Conservation (phyloP, 257 asterid species). For the Jacaranda copaia region DNA sequence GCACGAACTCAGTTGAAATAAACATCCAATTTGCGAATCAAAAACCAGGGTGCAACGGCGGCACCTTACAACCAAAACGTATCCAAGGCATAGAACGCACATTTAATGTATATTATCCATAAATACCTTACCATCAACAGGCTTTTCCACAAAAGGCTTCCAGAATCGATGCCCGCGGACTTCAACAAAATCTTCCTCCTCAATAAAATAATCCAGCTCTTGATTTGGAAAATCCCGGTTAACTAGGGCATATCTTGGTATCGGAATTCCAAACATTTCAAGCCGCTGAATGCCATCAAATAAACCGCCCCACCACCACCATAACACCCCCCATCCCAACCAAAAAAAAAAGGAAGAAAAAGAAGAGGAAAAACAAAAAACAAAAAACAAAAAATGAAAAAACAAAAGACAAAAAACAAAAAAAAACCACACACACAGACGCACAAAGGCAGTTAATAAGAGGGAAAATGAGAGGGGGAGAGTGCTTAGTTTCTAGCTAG, state of each 20-base stretch:
- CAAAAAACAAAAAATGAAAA: too few species aligned
- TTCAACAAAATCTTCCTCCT: slow-evolving; percentile 98
- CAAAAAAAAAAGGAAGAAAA: too few species aligned
- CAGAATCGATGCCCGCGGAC: slow-evolving; percentile 93
- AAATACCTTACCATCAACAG: slow-evolving; percentile 76
- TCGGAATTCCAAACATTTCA: slow-evolving; percentile 89
- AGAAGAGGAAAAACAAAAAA: too few species aligned
- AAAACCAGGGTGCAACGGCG: slow-evolving; percentile 24
- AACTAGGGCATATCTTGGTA: slow-evolving; percentile 95
- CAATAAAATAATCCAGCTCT: slow-evolving; percentile 89
- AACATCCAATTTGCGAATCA: background rate
- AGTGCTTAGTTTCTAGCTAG: slow-evolving; percentile 1
- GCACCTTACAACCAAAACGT: slow-evolving; percentile 6
- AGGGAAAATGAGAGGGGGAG: background rate
- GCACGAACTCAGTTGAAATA: background rate
- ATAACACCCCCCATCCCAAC: background rate
- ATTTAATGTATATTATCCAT: background rate
- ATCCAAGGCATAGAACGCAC: slow-evolving; percentile 15
- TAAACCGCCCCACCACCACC: slow-evolving; percentile 14
- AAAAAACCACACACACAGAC: too few species aligned
- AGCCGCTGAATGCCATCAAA: slow-evolving; percentile 65
- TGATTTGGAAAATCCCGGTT: slow-evolving; percentile 86
- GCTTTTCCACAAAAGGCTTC: slow-evolving; percentile 99
- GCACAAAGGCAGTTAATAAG: slow-evolving; percentile 12
- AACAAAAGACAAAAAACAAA: too few species aligned